These are phyloP conservation scores for Sarocladium kiliense DNA, from an alignment of 2,329 filamentous ascomycete species.

Conservation along the genomic window DNA sequence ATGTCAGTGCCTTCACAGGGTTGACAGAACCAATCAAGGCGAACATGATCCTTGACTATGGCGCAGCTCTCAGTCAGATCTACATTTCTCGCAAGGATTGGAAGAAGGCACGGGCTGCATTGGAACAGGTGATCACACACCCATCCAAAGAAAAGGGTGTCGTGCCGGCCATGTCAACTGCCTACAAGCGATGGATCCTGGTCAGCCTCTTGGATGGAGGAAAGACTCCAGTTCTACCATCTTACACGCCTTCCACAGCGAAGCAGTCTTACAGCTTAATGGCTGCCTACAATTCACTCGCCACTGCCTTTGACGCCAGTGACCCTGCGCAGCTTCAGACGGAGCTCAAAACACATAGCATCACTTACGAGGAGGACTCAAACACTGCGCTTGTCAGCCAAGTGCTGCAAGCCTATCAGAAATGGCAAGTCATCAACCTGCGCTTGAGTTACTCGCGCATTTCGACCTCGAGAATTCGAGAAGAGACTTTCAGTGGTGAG, in stretches of 20 bases:
- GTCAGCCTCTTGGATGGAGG: slow-evolving; percentile 69
- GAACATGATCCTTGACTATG: slow-evolving; percentile 59
- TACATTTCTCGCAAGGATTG: slow-evolving; percentile 59
- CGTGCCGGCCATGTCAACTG: slow-evolving; percentile 78
- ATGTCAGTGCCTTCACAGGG: slow-evolving; percentile 53
- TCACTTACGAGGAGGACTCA: slow-evolving; percentile 64
- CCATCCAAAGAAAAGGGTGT: slow-evolving; percentile 57
- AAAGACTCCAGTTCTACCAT: slow-evolving; percentile 48
- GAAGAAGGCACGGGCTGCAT: slow-evolving; percentile 54
- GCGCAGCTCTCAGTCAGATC: slow-evolving; percentile 58
- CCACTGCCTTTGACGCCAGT: slow-evolving; percentile 57
- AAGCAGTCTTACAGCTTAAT: slow-evolving; percentile 52
- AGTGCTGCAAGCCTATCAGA: slow-evolving; percentile 65
- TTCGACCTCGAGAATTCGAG: slow-evolving; percentile 47
- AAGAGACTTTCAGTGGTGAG: slow-evolving; percentile 47
- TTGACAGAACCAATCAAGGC: slow-evolving; percentile 51
- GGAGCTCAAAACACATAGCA: slow-evolving; percentile 54
- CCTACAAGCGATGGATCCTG: slow-evolving; percentile 88
- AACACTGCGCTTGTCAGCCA: slow-evolving; percentile 68
- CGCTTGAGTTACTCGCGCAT: slow-evolving; percentile 64
- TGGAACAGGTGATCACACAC: slow-evolving; percentile 62
- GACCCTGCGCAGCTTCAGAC: slow-evolving; percentile 53
- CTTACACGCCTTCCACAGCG: slow-evolving; percentile 46
- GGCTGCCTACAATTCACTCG: slow-evolving; percentile 68
- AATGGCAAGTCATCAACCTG: slow-evolving; percentile 70